A percentile compares a stretch with the other conserved stretches of the same genome.
Conservation (phyloP, 2,329 filamentous ascomycete species). For the Fusarium papillatum region DNA sequence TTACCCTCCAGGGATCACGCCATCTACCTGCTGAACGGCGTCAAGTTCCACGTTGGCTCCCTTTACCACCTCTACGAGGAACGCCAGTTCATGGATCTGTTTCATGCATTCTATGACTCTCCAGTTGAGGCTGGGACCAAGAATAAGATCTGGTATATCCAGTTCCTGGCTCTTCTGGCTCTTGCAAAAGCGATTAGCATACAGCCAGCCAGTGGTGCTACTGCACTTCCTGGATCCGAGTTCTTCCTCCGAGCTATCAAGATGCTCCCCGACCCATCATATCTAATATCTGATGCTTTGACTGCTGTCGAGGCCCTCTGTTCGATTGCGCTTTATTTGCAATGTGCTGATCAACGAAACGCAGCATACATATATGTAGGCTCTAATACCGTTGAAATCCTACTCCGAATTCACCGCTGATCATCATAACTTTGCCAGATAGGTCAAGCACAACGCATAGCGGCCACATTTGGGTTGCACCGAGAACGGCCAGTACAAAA, state of each 20-base stretch:
- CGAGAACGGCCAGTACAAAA: neutral
- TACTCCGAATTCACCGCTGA: neutral
- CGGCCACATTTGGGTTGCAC: neutral
- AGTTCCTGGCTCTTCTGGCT: neutral
- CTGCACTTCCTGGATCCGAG: neutral
- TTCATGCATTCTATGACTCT: neutral
- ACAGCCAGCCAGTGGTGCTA: neutral
- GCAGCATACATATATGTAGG: neutral
- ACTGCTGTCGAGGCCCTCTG: neutral
- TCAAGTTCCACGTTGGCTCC: slow-evolving; percentile 66
- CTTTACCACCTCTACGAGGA: slow-evolving; percentile 67
- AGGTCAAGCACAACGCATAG: neutral
- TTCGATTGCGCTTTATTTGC: neutral
- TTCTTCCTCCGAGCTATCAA: neutral
- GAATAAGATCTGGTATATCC: neutral
- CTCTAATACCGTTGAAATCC: neutral
- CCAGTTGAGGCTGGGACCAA: neutral
- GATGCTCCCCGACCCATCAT: neutral
- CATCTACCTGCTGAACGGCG: slow-evolving; percentile 63
- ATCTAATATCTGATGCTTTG: neutral
- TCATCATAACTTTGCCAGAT: neutral
- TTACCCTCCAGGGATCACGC: slow-evolving; percentile 64
- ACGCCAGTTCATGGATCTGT: slow-evolving; percentile 56
- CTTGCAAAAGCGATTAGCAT: neutral
- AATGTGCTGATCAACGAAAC: neutral